A percentile compares a stretch with the other conserved stretches of the same genome.
Evolutionary conservation across 2,329 filamentous ascomycete genomes (phyloP).

Genomic region (Pezicula rhizophila): DNA sequence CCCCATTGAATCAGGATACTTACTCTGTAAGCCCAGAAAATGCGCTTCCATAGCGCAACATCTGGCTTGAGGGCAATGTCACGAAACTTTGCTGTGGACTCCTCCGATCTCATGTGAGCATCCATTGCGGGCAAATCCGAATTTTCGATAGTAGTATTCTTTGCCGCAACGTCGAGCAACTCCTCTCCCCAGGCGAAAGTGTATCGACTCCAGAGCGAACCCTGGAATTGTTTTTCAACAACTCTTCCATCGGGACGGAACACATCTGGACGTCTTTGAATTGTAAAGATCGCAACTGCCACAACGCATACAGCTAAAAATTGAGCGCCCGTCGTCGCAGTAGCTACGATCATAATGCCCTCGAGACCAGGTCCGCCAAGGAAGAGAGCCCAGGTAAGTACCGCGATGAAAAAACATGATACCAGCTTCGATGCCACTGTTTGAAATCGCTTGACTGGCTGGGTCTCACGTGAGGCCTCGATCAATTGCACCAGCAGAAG

Average conservation of each 20-base stretch:
- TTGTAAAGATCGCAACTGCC: slow-evolving; percentile 12
- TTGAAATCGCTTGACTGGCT: slow-evolving; percentile 12
- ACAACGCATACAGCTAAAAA: slow-evolving; percentile 5
- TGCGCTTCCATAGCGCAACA: slow-evolving; percentile 48
- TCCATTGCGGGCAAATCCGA: slow-evolving; percentile 56
- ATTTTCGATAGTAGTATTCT: slow-evolving; percentile 54
- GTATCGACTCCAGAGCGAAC: slow-evolving; percentile 52
- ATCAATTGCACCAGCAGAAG: slow-evolving; percentile 35
- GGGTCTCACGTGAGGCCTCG: slow-evolving; percentile 9
- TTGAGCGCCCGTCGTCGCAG: slow-evolving; percentile 8
- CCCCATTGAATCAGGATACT: slow-evolving; percentile 47
- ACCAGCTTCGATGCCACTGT: slow-evolving; percentile 7
- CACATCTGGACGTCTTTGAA: slow-evolving; percentile 63
- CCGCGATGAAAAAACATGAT: slow-evolving; percentile 10
- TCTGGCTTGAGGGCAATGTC: slow-evolving; percentile 32
- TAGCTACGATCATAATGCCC: slow-evolving; percentile 1
- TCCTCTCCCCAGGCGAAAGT: slow-evolving; percentile 58
- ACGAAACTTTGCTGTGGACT: slow-evolving; percentile 43
- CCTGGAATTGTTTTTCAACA: slow-evolving; percentile 60
- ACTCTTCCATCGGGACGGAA: slow-evolving; percentile 45
- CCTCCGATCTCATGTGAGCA: slow-evolving; percentile 43
- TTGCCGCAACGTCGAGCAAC: slow-evolving; percentile 47
- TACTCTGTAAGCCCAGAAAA: slow-evolving; percentile 50
- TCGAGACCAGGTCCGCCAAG: neutral
- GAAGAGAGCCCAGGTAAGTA: slow-evolving; percentile 7